Base-by-base conservation (phyloP, 768 basidiomycete species). In the Cystofilobasidium capitatum region DNA sequence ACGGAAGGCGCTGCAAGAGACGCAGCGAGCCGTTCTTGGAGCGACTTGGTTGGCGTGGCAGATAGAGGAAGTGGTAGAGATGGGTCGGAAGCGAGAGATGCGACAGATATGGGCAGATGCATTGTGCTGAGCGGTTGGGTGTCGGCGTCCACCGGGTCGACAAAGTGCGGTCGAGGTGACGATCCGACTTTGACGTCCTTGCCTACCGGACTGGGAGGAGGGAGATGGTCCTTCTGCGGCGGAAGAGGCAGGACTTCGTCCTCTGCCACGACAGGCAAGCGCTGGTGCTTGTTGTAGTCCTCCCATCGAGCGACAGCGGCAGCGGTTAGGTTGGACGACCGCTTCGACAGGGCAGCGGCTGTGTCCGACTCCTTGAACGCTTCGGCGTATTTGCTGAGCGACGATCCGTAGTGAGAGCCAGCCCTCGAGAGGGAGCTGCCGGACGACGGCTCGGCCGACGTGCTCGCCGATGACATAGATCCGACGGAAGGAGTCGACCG, bases 321-420 rank as follows among this genome's bases (percentile, higher is more conserved):
- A 1, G 68, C 68, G 12, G 57, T 62, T 4, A 69, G 68, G 58
- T 69, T 69, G n/a, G 68, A 62, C 22, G 60, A 62, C 16, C 62
- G 42, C 57, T 69, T 69, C 31, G 63, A 69, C 20, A 64, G 58
- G 4, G 55, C 57, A 24, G 68, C 68, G 8, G 68, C 68, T 5
- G 68, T 54, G 40, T 69, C 68, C 36, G 55, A 58, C 40, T 69
- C 68, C 39, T 57, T 51, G 39, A 68, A 62, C 6, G 47, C 29
- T 44, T 62, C 66, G 22, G 61, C 66, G 51, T 68, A 62, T 22
- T 36, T 58, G 16, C 26, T 33, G 33, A 40, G n/a, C 26, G 35
- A 58, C 58, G 35, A n/a, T 4, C 35, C 33, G 58, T 36, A 58
- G 12, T 24, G n/a, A 20, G 55, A 33, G 29, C 7, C 14, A 20